Evolutionary conservation across 2,329 filamentous ascomycete species (phyloP).

Genomic region (Dothistroma septosporum): DNA sequence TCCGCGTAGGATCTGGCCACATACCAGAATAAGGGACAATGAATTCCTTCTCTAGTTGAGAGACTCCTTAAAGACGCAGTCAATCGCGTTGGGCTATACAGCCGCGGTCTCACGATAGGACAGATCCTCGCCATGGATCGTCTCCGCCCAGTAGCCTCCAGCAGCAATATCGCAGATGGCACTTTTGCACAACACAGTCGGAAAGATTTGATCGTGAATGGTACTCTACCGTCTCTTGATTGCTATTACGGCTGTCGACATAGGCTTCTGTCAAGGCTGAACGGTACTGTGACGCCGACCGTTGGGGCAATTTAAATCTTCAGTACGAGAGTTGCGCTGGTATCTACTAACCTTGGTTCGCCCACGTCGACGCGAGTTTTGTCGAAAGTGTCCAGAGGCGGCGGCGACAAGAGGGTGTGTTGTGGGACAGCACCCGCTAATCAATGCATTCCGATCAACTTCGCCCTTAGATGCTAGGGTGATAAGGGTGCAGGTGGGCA

Average conservation of each 20-base stretch:
- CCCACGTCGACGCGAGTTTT: too few relatives aligned
- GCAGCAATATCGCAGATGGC: conserved; percentile 14
- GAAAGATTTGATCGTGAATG: conserved; percentile 37
- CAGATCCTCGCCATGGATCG: conserved; percentile 44
- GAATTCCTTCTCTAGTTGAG: conserved; percentile 41
- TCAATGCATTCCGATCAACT: too few relatives aligned
- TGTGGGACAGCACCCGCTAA: too few relatives aligned
- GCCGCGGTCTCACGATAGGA: conserved; percentile 32
- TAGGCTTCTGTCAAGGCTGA: conserved; percentile 35
- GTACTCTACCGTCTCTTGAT: conserved; percentile 37
- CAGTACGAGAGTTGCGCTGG: conserved; percentile 30
- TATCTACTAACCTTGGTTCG: conserved; percentile 38
- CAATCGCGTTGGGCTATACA: conserved; percentile 35
- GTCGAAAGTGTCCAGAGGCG: too few relatives aligned
- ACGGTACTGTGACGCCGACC: conserved; percentile 38
- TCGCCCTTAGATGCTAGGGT: too few relatives aligned
- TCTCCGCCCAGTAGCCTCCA: conserved; percentile 34
- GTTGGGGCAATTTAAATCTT: conserved; percentile 35
- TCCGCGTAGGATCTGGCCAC: conserved; percentile 17
- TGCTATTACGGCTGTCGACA: conserved; percentile 45
- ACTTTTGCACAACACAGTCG: conserved; percentile 32
- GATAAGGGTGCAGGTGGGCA: too few relatives aligned
- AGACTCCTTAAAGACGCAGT: conserved; percentile 42
- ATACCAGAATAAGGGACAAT: conserved; percentile 36
- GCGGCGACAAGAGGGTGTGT: too few relatives aligned